Evolutionary conservation across 176 grass and related monocot species (phyloP).

Genomic region (Cenchrus fungigraminus): DNA sequence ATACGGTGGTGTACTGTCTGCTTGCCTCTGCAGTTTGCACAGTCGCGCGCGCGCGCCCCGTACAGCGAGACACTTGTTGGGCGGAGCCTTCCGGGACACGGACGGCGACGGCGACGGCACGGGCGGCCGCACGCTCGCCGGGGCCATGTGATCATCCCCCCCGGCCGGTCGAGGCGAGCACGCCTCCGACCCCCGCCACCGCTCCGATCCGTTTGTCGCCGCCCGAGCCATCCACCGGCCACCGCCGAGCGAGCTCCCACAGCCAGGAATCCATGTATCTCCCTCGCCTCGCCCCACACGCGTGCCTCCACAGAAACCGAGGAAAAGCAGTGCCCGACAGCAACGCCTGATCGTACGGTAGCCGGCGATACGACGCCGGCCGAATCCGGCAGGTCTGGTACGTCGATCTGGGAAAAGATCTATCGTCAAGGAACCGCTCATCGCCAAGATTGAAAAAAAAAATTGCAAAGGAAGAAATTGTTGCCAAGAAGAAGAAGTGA

Average conservation of each 20-base stretch:
- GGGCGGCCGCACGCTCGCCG: neutral
- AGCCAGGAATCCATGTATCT: constrained; percentile 22
- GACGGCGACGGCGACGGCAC: constrained; percentile 9
- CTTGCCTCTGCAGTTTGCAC: too few relatives aligned
- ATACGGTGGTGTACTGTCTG: too few relatives aligned
- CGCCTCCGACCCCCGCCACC: too few relatives aligned
- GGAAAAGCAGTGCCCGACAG: neutral
- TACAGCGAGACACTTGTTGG: neutral
- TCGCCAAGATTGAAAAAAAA: too few relatives aligned
- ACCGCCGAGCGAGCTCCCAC: constrained; percentile 28
- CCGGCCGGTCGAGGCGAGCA: too few relatives aligned
- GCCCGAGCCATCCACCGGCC: neutral
- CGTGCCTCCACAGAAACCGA: neutral
- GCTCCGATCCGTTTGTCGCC: neutral
- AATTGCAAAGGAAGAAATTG: neutral
- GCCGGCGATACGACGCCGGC: neutral
- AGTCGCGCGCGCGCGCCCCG: too few relatives aligned
- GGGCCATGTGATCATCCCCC: too few relatives aligned
- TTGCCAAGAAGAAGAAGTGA: neutral
- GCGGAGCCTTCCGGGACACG: constrained; percentile 15
- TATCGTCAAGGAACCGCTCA: neutral
- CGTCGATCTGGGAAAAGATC: neutral
- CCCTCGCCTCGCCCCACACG: neutral
- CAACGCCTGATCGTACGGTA: neutral
- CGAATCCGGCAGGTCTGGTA: neutral